Evolutionary conservation across 2,329 filamentous ascomycete genomes (phyloP), one percentile per base, ranked within the genome.

Genomic region (Trichoderma oligosporum): DNA sequence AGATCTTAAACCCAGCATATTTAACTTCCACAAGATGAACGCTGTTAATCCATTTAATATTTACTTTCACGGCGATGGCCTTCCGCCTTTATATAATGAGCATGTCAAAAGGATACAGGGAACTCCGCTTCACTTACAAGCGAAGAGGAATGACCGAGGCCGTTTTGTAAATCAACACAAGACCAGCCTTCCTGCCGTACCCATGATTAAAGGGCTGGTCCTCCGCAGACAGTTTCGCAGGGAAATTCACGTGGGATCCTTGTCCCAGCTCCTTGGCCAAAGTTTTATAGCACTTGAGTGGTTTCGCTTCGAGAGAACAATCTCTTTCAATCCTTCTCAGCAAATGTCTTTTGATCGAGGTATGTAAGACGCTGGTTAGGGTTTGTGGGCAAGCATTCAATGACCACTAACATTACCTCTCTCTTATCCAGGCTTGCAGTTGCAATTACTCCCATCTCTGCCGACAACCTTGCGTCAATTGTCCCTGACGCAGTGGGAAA

Each of bases 201-300:
- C 52, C 0, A 31, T 55, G 7, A 16, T 55, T 5, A 55, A 55
- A 47, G 52, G 41, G 11, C 33, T 55, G 24, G 41, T 55, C 16
- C 38, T 39, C 22, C 52, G 52, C 52, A 55, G 52, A 38, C 52
- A 55, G 24, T 55, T 39, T 29, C 33, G 33, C 16, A 47, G 52
- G 18, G 41, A 39, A 2, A 39, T 55, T 31, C 31, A 55, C 4
- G 16, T 55, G 22, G 24, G 14, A 16, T 18, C 52, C 12, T 5
- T 55, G 24, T 55, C 52, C 6, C 14, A 12, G 31, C 24, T 55
- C n/a, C 33, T 46, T 31, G 14, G 31, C 4, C 31, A 24, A 39
- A 55, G 52, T 16, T 55, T 55, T 47, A 33, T 55, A 24, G 52
- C 41, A 46, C 29, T 55, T 22, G 33, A 47, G 24, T 47, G 42